These are phyloP conservation scores for Vicia villosa DNA, from an alignment of 306 rosid genomes.

Conservation along the genomic window DNA sequence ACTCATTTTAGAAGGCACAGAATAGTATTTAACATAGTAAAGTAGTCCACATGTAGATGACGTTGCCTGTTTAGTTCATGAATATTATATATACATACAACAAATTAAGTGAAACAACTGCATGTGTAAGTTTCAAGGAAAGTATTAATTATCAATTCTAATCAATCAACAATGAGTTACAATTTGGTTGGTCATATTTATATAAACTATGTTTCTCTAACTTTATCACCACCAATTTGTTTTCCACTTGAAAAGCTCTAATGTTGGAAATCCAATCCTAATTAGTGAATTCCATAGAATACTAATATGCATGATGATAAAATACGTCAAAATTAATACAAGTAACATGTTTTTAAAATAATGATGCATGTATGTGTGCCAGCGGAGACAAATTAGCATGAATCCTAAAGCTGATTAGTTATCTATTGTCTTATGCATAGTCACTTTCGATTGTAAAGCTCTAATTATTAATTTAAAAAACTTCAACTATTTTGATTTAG, in stretches of 20 bases:
- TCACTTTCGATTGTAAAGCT: neutral
- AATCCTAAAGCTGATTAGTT: neutral
- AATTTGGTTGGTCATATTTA: neutral
- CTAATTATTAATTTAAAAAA: neutral
- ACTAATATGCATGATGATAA: neutral
- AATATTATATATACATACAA: neutral
- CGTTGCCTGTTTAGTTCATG: neutral
- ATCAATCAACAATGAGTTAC: neutral
- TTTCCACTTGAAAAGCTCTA: conserved; percentile 43
- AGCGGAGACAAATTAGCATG: conserved; percentile 34
- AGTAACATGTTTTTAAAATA: conserved; percentile 25
- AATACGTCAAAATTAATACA: conserved; percentile 3
- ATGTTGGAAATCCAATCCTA: conserved; percentile 39
- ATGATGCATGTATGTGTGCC: conserved; percentile 32
- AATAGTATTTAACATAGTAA: neutral
- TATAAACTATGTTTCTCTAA: neutral
- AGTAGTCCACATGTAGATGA: neutral
- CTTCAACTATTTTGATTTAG: neutral
- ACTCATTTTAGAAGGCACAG: too few relatives aligned
- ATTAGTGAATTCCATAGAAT: conserved; percentile 19
- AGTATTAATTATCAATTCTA: neutral
- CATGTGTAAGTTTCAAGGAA: conserved; percentile 2
- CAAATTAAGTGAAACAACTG: neutral
- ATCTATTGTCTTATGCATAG: neutral
- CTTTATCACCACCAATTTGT: conserved; percentile 12